Percentiles rank a stretch among this genome's conserved stretches.
phyloP scores from a whole-genome alignment of 1,284 basidiomycete genomes.

The Takashimella tepidaria region DNA sequence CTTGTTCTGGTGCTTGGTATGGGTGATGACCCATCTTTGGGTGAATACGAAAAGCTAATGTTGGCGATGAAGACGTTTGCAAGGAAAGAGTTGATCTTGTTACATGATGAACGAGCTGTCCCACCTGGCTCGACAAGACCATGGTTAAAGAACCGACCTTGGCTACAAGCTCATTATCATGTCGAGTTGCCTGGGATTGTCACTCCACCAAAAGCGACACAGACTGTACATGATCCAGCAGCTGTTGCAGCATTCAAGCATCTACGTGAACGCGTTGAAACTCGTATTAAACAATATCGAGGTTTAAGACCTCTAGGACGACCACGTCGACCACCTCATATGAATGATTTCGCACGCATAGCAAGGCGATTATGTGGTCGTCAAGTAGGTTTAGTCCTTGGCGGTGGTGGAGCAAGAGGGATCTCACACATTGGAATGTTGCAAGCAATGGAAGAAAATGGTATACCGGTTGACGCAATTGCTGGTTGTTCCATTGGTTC shows the following conservation, averaged over 20 bases:
- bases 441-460: constrained; percentile 82
- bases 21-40: constrained; percentile 79
- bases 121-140: constrained; percentile 86
- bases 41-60: constrained; percentile 83
- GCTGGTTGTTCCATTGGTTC: constrained; percentile 85
- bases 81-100: constrained; percentile 87
- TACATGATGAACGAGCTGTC: constrained; percentile 88
- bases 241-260: constrained; percentile 71
- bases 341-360: constrained; percentile 87
- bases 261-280: constrained; percentile 85
- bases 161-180: constrained; percentile 57
- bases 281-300: constrained; percentile 79
- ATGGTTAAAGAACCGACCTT: constrained; percentile 91
- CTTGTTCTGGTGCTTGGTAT: constrained; percentile 95
- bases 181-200: constrained; percentile 52
- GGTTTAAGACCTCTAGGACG: constrained; percentile 61
- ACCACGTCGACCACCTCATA: constrained; percentile 70
- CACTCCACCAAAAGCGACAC: constrained; percentile 55
- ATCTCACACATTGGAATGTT: constrained; percentile 88
- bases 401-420: constrained; percentile 92
- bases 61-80: constrained; percentile 94
- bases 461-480: constrained; percentile 89
- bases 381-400: constrained; percentile 89
- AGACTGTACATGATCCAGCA: constrained; percentile 69
- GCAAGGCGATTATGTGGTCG: constrained; percentile 88